Evolutionary conservation across 1,284 basidiomycete species (phyloP), one percentile per base, ranked within the genome.

Genomic region (Trichosporon ovoides): DNA sequence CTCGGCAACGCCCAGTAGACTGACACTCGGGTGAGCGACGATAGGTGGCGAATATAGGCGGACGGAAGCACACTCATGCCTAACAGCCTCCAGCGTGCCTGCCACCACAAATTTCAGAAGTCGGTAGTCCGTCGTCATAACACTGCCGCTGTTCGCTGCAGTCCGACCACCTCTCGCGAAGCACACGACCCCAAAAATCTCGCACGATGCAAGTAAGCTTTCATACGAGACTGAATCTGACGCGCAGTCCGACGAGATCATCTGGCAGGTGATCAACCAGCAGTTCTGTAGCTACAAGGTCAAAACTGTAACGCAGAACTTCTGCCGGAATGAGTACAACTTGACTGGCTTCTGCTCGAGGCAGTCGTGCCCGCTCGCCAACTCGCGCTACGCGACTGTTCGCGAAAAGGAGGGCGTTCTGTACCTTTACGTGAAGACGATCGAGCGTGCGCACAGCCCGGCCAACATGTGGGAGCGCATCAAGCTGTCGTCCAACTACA

Each of bases 291-390:
- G 91, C 0, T 97, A 94, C 78, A 96, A 95, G 87, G 91, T 97
- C 82, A 96, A 93, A 78, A 92, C 93, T 1, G 81, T 85, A 1
- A 95, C 91, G 1, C 93, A 96, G 78, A 98, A 96, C 73, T 98
- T 98, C 79, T 98, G 96, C 79, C 83, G 94, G 53, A 98, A 98
- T 78, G 93, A 97, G 77, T 98, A 96, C 82, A 99, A 99, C 78
- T 86, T 97, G 35, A 96, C 94, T 1, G 96, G 96, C n/a, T 83
- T 98, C 67, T 99, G 96, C 79, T 93, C 87, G 71, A 82, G 94
- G 58, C 92, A 96, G 72, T 94, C 92, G 57, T 99, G 96, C 80
- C 96, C 96, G 0, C 80, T 99, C 12, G 96, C 96, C 18, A 98
- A 98, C 77, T 93, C 92, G 24, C 82, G 91, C 63, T 98, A 98